Evolutionary conservation across 2,329 filamentous ascomycete genomes (phyloP).

Genomic region (Alternaria longipes): DNA sequence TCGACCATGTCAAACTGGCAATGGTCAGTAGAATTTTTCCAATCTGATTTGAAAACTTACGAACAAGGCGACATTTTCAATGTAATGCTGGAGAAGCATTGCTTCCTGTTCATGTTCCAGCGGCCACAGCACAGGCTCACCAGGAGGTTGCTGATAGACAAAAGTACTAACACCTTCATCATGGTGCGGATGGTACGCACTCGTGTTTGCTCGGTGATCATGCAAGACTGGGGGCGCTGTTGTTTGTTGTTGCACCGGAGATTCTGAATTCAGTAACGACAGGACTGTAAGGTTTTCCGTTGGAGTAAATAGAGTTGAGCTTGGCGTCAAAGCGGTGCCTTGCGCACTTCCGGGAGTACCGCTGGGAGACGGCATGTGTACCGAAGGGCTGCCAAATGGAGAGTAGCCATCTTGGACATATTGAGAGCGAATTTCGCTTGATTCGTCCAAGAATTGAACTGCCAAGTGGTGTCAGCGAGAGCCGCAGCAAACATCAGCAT

Average conservation of each 20-base stretch:
- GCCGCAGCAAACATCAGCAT: not conserved
- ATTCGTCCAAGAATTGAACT: slow-evolving; percentile 52
- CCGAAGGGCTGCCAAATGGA: slow-evolving; percentile 24
- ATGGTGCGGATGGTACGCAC: slow-evolving; percentile 18
- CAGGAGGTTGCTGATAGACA: slow-evolving; percentile 42
- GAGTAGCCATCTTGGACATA: slow-evolving; percentile 36
- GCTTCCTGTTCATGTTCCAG: slow-evolving; percentile 49
- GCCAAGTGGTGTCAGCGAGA: slow-evolving; percentile 19
- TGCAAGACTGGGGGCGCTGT: slow-evolving; percentile 27
- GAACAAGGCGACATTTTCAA: slow-evolving; percentile 50
- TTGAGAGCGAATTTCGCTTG: slow-evolving; percentile 44
- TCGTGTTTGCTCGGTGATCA: slow-evolving; percentile 18
- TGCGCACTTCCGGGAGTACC: slow-evolving; percentile 20
- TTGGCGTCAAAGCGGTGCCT: slow-evolving; percentile 28
- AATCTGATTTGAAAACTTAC: slow-evolving; percentile 23
- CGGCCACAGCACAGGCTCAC: slow-evolving; percentile 46
- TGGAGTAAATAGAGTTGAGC: slow-evolving; percentile 31
- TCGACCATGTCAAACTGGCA: slow-evolving; percentile 50
- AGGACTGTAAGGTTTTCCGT: slow-evolving; percentile 46
- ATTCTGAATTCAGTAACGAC: slow-evolving; percentile 47
- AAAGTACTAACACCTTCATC: slow-evolving; percentile 28
- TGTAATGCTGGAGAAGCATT: slow-evolving; percentile 49
- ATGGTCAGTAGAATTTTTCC: not conserved
- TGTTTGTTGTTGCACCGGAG: slow-evolving; percentile 31
- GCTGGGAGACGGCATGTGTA: slow-evolving; percentile 18